Conservation (phyloP, 306 rosid species). For the Clitoria ternatea region DNA sequence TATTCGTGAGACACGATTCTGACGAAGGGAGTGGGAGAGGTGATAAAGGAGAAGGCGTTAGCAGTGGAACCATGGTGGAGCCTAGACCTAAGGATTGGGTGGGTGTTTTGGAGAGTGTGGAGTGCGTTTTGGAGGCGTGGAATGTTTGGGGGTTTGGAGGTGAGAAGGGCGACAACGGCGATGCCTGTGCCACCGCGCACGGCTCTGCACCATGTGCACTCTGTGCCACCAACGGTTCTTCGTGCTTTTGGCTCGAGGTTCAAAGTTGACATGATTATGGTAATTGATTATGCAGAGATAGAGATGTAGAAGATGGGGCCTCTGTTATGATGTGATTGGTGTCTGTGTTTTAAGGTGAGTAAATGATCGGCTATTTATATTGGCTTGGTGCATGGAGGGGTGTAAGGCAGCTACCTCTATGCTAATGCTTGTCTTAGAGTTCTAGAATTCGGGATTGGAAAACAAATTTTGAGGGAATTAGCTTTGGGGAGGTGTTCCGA, state of each 20-base stretch:
- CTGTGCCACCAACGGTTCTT: conserved; percentile 42
- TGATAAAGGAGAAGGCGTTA: conserved; percentile 11
- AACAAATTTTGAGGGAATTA: no score
- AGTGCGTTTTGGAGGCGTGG: conserved; percentile 37
- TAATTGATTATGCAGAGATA: no score
- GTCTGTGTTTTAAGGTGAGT: no score
- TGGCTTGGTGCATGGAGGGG: no score
- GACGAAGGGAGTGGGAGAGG: conserved; percentile 9
- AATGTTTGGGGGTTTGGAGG: conserved; percentile 20
- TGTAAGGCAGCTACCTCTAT: no score
- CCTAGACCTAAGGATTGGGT: conserved; percentile 43
- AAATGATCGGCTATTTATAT: no score
- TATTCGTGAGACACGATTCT: not conserved
- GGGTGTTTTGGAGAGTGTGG: conserved; percentile 42
- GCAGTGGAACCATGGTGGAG: not conserved
- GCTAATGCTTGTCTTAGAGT: no score
- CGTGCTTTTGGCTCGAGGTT: conserved; percentile 23
- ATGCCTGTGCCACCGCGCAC: conserved; percentile 57
- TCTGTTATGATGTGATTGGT: no score
- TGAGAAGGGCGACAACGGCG: conserved; percentile 38
- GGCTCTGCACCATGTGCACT: conserved; percentile 49
- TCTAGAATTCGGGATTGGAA: no score
- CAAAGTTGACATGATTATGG: no score
- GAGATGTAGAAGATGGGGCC: no score
- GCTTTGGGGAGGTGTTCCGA: no score